phyloP scores from a whole-genome alignment of 2,329 filamentous ascomycete species.

The Talaromyces sp. region DNA sequence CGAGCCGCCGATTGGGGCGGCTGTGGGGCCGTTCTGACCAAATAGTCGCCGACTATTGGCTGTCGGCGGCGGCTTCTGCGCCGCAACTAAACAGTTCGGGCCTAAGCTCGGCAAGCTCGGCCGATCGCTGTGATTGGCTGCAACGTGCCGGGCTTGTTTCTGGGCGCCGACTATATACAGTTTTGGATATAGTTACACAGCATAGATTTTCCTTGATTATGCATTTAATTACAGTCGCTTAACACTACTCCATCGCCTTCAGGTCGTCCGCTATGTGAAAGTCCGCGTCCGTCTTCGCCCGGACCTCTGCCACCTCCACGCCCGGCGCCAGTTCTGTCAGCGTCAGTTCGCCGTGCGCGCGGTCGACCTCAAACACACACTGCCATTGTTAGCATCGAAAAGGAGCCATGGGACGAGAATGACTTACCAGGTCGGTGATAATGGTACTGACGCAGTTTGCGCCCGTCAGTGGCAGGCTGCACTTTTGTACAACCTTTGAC shows the following conservation, averaged over 20 bases:
- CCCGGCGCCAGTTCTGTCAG: constrained; percentile 82
- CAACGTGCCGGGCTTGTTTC: background rate
- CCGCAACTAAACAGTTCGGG: background rate
- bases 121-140: background rate
- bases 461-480: constrained; percentile 84
- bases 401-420: background rate
- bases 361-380: constrained; percentile 73
- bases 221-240: background rate
- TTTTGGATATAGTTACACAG: background rate
- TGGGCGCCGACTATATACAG: background rate
- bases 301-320: constrained; percentile 82
- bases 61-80: background rate
- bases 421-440: constrained; percentile 69
- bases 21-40: background rate
- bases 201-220: no score
- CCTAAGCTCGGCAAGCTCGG: background rate
- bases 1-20: background rate
- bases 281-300: constrained; percentile 78
- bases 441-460: constrained; percentile 82
- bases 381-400: background rate
- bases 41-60: background rate
- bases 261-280: constrained; percentile 76
- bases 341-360: constrained; percentile 66
- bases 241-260: constrained; percentile 42
- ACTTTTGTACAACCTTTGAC: constrained; percentile 91